A percentile compares a stretch with the other conserved stretches of the same genome.
Conservation (phyloP, 2,329 filamentous ascomycete genomes). For the Alternaria arbusti region DNA sequence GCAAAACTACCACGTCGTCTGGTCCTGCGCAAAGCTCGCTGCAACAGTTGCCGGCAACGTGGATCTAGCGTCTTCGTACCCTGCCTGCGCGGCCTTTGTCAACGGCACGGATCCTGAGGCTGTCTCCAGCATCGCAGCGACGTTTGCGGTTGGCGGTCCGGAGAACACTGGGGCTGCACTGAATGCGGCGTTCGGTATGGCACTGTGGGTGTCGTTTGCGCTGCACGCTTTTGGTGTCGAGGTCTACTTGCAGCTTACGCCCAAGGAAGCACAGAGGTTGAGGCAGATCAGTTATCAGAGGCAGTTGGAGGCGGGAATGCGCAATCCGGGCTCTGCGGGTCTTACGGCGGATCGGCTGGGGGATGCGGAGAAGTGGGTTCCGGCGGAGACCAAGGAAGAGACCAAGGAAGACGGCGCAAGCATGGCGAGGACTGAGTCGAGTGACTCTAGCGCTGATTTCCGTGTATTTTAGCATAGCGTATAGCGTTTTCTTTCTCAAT, state of each 20-base stretch:
- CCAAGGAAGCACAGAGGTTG: conserved; percentile 60
- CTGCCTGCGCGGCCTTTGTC: conserved; percentile 54
- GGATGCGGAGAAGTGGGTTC: conserved; percentile 34
- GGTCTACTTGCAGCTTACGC: conserved; percentile 55
- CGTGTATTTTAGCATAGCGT: not conserved
- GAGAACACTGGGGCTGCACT: conserved; percentile 54
- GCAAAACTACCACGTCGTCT: conserved; percentile 44
- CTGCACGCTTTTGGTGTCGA: conserved; percentile 55
- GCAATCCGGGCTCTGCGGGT: conserved; percentile 48
- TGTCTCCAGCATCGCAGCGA: conserved; percentile 33
- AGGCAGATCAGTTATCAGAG: conserved; percentile 63
- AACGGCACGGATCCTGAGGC: conserved; percentile 36
- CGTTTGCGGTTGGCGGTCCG: conserved; percentile 22
- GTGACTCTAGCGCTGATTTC: not conserved
- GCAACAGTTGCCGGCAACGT: conserved; percentile 37
- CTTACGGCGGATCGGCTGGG: conserved; percentile 36
- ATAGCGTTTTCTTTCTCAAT: not conserved
- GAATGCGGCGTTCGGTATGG: conserved; percentile 59
- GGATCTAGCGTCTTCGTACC: conserved; percentile 45
- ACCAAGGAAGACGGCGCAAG: conserved; percentile 5
- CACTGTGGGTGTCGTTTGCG: conserved; percentile 60
- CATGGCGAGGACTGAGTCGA: not conserved
- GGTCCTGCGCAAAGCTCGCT: conserved; percentile 59
- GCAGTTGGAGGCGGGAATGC: conserved; percentile 62
- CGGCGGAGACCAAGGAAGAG: conserved; percentile 5